Conservation (phyloP, 768 basidiomycete genomes). For the Cystobasidium onofrii region DNA sequence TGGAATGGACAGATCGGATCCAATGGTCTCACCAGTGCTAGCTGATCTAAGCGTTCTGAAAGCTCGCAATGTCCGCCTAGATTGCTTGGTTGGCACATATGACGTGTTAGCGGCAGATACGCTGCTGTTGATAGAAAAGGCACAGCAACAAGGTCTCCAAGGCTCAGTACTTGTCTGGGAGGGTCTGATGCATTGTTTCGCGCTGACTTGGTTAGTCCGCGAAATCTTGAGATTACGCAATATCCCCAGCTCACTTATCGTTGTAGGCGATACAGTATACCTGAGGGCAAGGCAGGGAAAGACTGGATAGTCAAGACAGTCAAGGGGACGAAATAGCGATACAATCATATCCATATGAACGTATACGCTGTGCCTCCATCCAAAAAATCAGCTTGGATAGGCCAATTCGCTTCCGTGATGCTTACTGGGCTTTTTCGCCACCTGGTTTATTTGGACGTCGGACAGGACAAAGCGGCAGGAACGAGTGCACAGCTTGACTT, state of each 20-base stretch:
- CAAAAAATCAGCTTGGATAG: too few species aligned
- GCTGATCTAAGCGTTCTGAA: not conserved
- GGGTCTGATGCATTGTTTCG: constrained; percentile 19
- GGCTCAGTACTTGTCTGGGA: constrained; percentile 13
- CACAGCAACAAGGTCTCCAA: not conserved
- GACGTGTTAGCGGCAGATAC: constrained; percentile 14
- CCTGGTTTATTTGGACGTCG: too few species aligned
- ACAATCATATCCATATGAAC: too few species aligned
- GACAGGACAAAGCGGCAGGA: too few species aligned
- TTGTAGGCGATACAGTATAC: constrained; percentile 12
- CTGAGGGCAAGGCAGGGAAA: not conserved
- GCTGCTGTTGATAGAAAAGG: constrained; percentile 2
- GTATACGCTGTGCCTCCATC: too few species aligned
- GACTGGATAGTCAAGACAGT: constrained; percentile 18
- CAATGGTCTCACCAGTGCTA: constrained; percentile 2
- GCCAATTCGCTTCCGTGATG: too few species aligned
- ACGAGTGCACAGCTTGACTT: too few species aligned
- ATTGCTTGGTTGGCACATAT: constrained; percentile 17
- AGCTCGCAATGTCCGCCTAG: not conserved
- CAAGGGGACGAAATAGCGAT: not conserved
- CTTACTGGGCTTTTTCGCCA: too few species aligned
- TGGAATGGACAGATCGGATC: constrained; percentile 10
- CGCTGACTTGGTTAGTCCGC: not conserved
- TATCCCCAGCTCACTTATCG: not conserved
- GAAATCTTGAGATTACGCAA: too few species aligned